Conservation (phyloP, 805 yeast genomes). For the Cyberlindnera suaveolens region DNA sequence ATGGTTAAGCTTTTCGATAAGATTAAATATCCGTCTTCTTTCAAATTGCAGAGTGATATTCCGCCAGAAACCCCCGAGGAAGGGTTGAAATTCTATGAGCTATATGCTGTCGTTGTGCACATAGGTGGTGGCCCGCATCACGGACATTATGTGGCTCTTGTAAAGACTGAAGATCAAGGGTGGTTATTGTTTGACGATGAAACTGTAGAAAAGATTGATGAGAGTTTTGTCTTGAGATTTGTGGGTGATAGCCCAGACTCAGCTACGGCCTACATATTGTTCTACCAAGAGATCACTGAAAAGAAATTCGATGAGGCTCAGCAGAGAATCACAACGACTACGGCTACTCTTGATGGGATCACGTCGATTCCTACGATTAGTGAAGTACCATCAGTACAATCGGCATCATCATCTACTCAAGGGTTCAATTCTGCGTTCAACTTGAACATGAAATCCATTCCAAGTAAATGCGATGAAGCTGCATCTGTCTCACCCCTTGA, state of each 20-base stretch:
- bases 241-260: slow-evolving; percentile 85
- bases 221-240: slow-evolving; percentile 73
- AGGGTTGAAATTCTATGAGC: slow-evolving; percentile 59
- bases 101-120: slow-evolving; percentile 85
- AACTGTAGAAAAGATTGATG: slow-evolving; percentile 84
- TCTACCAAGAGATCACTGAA: slow-evolving; percentile 60
- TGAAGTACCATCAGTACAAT: neutral
- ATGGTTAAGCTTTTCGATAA: slow-evolving; percentile 84
- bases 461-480: slow-evolving; percentile 5
- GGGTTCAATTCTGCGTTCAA: slow-evolving; percentile 11
- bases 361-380: neutral
- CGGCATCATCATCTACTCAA: neutral
- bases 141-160: slow-evolving; percentile 89
- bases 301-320: slow-evolving; percentile 21
- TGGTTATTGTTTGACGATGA: slow-evolving; percentile 97
- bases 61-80: slow-evolving; percentile 44
- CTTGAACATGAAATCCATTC: slow-evolving; percentile 6
- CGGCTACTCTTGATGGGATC: neutral
- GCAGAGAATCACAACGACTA: neutral
- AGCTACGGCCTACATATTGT: slow-evolving; percentile 87
- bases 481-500: slow-evolving; percentile 17
- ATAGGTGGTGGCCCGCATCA: slow-evolving; percentile 98
- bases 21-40: slow-evolving; percentile 68
- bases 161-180: slow-evolving; percentile 70
- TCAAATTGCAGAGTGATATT: slow-evolving; percentile 49